Conservation (phyloP, 768 basidiomycete genomes). For the Boletus speciosus region DNA sequence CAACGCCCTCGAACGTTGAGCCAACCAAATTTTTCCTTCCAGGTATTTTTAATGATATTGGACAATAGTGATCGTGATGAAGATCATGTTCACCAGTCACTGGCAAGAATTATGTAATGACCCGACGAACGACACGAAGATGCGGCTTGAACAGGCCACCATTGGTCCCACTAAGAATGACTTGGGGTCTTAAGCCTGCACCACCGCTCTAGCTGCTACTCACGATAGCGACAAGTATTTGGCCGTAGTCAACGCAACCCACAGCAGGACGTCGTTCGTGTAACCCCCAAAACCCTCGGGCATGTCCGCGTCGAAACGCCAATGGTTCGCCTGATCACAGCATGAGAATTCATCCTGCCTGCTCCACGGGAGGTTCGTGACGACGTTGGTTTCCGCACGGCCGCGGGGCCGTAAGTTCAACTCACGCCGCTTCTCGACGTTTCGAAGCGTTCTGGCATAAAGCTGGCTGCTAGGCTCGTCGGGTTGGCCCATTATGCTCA, state of each 20-base stretch:
- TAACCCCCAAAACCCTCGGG: conserved; percentile 44
- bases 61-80: no score
- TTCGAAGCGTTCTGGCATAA: no score
- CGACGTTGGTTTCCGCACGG: neutral
- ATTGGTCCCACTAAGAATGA: neutral
- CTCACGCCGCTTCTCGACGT: neutral
- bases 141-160: no score
- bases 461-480: no score
- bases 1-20: no score
- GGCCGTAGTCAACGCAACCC: conserved; percentile 70
- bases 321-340: neutral
- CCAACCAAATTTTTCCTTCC: no score
- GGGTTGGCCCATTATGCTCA: no score
- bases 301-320: neutral
- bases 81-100: no score
- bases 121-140: neutral
- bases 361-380: neutral
- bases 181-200: neutral
- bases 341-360: neutral
- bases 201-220: neutral
- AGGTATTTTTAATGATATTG: no score
- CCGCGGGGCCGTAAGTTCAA: neutral
- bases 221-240: conserved; percentile 42
- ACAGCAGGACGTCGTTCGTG: conserved; percentile 84
- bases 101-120: neutral